Evolutionary conservation across 805 yeast species (phyloP).

Genomic region (Danielia oregonensis): DNA sequence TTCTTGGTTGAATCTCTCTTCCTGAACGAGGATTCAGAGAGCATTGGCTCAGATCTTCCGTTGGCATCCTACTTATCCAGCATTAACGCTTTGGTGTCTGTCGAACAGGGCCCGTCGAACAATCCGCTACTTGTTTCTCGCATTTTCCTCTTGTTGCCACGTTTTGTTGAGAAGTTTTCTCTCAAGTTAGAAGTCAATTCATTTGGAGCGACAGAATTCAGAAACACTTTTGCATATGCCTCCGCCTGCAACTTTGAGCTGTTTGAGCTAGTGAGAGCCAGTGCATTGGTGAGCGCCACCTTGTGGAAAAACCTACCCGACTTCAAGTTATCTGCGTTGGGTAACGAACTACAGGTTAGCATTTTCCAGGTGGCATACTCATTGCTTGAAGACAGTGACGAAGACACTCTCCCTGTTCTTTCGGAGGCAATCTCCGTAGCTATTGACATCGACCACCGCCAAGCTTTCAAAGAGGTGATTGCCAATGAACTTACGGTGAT

Average conservation of each 20-base stretch:
- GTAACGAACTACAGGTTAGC: conserved; percentile 27
- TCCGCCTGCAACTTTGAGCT: neutral
- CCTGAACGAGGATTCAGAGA: conserved; percentile 34
- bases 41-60: conserved; percentile 13
- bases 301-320: conserved; percentile 35
- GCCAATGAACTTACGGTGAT: conserved; percentile 35
- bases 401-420: conserved; percentile 73
- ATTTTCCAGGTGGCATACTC: conserved; percentile 38
- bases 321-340: conserved; percentile 10
- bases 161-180: conserved; percentile 51
- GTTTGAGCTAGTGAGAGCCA: conserved; percentile 20
- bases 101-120: neutral
- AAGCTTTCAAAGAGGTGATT: conserved; percentile 20
- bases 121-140: conserved; percentile 45
- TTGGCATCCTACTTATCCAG: conserved; percentile 8
- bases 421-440: conserved; percentile 65
- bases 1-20: conserved; percentile 41
- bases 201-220: conserved; percentile 28
- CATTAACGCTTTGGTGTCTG: conserved; percentile 3
- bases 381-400: conserved; percentile 61
- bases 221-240: conserved; percentile 4
- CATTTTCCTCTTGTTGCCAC: conserved; percentile 51
- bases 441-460: conserved; percentile 34
- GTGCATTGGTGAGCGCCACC: conserved; percentile 50
- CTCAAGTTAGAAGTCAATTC: conserved; percentile 24